Conservation (phyloP, 371 early-diverging fungal genomes). For the Zancudomyces culisetae region DNA sequence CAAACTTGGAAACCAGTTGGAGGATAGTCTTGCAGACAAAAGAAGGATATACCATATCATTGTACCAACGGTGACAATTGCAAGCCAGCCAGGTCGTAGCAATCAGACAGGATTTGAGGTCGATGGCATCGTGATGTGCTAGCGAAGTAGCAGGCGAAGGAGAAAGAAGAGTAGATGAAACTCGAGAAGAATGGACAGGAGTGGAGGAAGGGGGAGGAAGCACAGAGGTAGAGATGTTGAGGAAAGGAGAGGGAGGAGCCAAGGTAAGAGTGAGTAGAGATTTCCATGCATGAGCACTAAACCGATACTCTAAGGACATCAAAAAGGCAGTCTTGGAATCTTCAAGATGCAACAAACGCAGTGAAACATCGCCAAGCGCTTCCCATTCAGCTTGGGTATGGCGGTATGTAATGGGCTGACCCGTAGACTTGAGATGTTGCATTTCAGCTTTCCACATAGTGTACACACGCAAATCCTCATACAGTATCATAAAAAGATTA, state of each 20-base stretch:
- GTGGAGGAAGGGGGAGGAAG: background rate
- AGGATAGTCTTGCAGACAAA: slow-evolving; percentile 64
- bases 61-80: slow-evolving; percentile 61
- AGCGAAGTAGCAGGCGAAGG: background rate
- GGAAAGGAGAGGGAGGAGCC: background rate
- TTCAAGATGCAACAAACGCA: slow-evolving; percentile 63
- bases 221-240: background rate
- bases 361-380: slow-evolving; percentile 75
- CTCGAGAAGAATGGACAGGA: slow-evolving; percentile 5
- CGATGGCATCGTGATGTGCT: slow-evolving; percentile 25
- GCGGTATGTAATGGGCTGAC: slow-evolving; percentile 57
- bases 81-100: slow-evolving; percentile 63
- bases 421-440: slow-evolving; percentile 27
- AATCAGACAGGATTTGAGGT: slow-evolving; percentile 55
- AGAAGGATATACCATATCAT: slow-evolving; percentile 78
- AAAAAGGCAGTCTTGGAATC: slow-evolving; percentile 83
- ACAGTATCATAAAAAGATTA: slow-evolving; percentile 91
- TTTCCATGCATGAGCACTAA: slow-evolving; percentile 72
- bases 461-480: slow-evolving; percentile 86
- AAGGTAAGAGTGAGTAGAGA: slow-evolving; percentile 59
- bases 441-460: slow-evolving; percentile 66
- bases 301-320: slow-evolving; percentile 68
- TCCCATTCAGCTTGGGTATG: slow-evolving; percentile 94
- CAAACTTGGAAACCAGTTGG: slow-evolving; percentile 58
- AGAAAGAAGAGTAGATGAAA: background rate